Percentiles rank a stretch among this genome's conserved stretches.
Evolutionary conservation across 2,329 filamentous ascomycete species (phyloP).

Genomic region (Fusarium hostae): DNA sequence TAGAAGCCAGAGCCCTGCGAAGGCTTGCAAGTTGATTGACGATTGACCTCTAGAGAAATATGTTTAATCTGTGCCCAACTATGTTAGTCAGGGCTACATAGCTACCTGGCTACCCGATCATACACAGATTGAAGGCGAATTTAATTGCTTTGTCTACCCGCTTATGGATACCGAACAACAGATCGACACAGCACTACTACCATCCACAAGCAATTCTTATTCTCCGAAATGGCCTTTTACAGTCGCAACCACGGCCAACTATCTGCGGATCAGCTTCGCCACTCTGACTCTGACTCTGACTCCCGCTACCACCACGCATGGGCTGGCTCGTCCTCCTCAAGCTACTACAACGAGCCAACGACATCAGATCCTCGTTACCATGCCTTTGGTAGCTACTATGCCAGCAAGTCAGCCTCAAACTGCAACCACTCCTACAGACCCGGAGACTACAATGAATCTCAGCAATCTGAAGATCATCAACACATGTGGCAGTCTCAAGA

Average conservation of each 20-base stretch:
- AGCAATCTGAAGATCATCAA: constrained; percentile 32
- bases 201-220: constrained; percentile 22
- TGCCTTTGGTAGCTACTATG: constrained; percentile 26
- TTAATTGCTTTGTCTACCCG: constrained; percentile 38
- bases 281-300: constrained; percentile 34
- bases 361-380: constrained; percentile 35
- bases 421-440: constrained; percentile 23
- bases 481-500: constrained; percentile 35
- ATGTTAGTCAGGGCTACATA: background rate
- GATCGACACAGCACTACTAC: constrained; percentile 39
- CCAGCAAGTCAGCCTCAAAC: constrained; percentile 33
- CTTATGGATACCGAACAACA: constrained; percentile 37
- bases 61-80: constrained; percentile 19
- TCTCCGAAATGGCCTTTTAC: constrained; percentile 35
- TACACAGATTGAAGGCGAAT: constrained; percentile 13
- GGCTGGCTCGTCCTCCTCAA: constrained; percentile 15
- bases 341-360: constrained; percentile 27
- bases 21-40: constrained; percentile 10
- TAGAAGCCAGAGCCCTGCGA: constrained; percentile 15
- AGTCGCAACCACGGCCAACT: constrained; percentile 28
- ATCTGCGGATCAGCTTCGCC: constrained; percentile 32
- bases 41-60: background rate
- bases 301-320: constrained; percentile 29
- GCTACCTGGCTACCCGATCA: constrained; percentile 7
- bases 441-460: constrained; percentile 24